These are phyloP conservation scores for Hanseniaspora singularis DNA, from an alignment of 805 yeast genomes.

Conservation along the genomic window DNA sequence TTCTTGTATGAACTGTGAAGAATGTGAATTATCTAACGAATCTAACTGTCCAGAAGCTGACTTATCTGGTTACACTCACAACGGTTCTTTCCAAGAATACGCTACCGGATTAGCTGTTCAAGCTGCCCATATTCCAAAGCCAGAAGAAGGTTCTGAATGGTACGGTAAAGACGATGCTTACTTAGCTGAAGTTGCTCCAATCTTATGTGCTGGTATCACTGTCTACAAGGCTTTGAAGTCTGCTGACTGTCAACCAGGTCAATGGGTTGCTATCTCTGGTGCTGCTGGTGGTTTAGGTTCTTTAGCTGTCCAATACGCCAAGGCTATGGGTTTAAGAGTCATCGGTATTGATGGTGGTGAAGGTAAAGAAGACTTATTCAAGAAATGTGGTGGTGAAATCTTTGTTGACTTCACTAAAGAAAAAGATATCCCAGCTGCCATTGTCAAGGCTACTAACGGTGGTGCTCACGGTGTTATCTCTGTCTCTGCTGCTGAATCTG, in stretches of 20 bases:
- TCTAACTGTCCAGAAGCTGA: constrained; percentile 60
- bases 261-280: constrained; percentile 66
- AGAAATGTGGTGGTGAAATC: constrained; percentile 50
- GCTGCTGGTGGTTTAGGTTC: constrained; percentile 78
- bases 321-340: constrained; percentile 62
- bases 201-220: constrained; percentile 57
- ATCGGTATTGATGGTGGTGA: constrained; percentile 66
- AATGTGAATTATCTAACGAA: constrained; percentile 47
- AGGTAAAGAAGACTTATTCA: constrained; percentile 45
- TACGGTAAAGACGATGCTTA: constrained; percentile 32
- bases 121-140: constrained; percentile 44
- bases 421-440: constrained; percentile 40
- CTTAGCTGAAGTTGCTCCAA: constrained; percentile 46
- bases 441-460: constrained; percentile 40
- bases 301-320: constrained; percentile 63
- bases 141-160: constrained; percentile 10
- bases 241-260: constrained; percentile 47
- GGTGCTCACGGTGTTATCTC: constrained; percentile 63
- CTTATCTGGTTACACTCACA: constrained; percentile 64
- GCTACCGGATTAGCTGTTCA: constrained; percentile 55
- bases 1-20: constrained; percentile 53
- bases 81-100: constrained; percentile 55
- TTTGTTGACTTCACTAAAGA: constrained; percentile 44
- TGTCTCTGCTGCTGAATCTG: constrained; percentile 45
- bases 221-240: constrained; percentile 58